Percentiles rank a stretch among this genome's conserved stretches.
Conservation (phyloP, 192 early-diverging fungal species). For the Coemansia sp. region DNA sequence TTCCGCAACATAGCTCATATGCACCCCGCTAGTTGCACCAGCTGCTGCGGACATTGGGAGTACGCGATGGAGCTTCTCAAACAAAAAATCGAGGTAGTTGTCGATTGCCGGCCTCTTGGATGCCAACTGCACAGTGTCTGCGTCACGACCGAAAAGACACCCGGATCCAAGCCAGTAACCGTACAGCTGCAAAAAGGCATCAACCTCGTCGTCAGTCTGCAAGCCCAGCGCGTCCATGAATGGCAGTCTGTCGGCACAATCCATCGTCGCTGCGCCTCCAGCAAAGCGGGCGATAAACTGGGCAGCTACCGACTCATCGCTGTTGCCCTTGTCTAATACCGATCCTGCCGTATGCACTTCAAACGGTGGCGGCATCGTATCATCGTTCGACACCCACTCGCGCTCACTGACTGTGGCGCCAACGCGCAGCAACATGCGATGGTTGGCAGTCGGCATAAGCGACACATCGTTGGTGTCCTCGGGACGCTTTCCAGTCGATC, state of each 20-base stretch:
- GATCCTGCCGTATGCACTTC: constrained; percentile 25
- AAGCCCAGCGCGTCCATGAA: constrained; percentile 25
- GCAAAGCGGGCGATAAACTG: constrained; percentile 31
- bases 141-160: background rate
- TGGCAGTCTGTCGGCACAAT: background rate
- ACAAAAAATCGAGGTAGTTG: constrained; percentile 10
- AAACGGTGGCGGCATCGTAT: background rate
- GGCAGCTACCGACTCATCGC: background rate
- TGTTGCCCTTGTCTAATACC: constrained; percentile 7
- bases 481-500: background rate
- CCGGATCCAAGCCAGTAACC: constrained; percentile 31
- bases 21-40: constrained; percentile 12
- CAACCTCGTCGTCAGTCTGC: constrained; percentile 5
- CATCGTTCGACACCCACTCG: background rate
- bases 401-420: background rate
- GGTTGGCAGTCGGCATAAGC: constrained; percentile 22
- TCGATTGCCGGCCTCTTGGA: background rate
- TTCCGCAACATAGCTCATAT: background rate
- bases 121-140: no score
- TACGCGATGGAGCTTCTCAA: constrained; percentile 9
- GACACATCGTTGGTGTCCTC: constrained; percentile 13
- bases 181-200: constrained; percentile 39
- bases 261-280: constrained; percentile 2
- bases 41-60: background rate
- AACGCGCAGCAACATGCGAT: constrained; percentile 31